Conservation (phyloP, 352 stramenopile genomes). For the Phytophthora crassamura region DNA sequence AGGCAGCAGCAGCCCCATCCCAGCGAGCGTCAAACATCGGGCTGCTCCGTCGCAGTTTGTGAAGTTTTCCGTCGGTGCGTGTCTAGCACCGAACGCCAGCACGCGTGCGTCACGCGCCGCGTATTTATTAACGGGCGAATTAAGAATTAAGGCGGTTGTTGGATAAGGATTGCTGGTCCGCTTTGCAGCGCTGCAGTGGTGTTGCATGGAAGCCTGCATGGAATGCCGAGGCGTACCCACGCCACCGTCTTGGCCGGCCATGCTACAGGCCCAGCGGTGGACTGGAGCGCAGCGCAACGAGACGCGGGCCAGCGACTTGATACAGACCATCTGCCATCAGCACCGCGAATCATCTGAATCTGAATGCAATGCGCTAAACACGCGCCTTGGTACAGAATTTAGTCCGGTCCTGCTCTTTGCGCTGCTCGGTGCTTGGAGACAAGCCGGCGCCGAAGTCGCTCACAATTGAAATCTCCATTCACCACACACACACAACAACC, state of each 20-base stretch:
- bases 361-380: not conserved
- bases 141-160: too few species aligned
- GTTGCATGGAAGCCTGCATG: not conserved
- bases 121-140: conserved; percentile 16
- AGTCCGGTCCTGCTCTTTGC: too few species aligned
- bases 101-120: conserved; percentile 6
- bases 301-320: conserved; percentile 1
- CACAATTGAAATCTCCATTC: conserved; percentile 27
- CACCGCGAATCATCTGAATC: not conserved
- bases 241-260: too few species aligned
- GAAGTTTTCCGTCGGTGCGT: conserved; percentile 36
- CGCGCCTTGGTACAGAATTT: too few species aligned
- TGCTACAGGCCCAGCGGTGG: too few species aligned
- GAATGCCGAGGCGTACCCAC: too few species aligned
- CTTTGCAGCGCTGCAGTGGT: too few species aligned
- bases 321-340: not conserved
- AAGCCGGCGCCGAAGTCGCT: not conserved
- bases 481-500: conserved; percentile 8
- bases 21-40: conserved; percentile 4
- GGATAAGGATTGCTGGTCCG: conserved; percentile 3
- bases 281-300: not conserved
- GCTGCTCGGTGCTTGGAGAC: not conserved
- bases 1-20: too few species aligned
- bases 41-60: conserved; percentile 20
- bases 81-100: too few species aligned